A percentile compares a stretch with the other conserved stretches of the same genome.
phyloP scores from a whole-genome alignment of 148 eudicot genomes.

The Vaccinium corymbosum region DNA sequence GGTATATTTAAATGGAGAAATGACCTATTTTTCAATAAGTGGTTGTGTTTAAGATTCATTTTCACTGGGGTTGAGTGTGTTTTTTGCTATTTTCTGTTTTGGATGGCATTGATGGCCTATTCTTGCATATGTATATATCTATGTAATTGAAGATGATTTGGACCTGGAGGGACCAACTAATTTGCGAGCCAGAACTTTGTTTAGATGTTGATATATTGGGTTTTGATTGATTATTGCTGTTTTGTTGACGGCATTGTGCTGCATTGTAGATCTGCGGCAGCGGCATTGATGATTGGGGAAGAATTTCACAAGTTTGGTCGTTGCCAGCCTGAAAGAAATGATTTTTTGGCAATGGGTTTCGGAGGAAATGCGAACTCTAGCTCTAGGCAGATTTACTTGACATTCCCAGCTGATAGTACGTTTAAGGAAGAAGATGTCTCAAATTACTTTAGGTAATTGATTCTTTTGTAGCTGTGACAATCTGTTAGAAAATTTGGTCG shows the following conservation, averaged over 20 bases:
- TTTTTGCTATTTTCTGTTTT: neutral
- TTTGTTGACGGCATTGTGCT: slow-evolving; percentile 20
- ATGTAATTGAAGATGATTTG: neutral
- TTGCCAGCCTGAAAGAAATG: slow-evolving; percentile 50
- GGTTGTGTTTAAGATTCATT: neutral
- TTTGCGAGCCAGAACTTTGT: neutral
- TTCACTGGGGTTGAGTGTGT: neutral
- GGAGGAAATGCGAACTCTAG: slow-evolving; percentile 40
- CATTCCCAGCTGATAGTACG: slow-evolving; percentile 92
- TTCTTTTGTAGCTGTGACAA: neutral
- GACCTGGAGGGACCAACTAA: neutral
- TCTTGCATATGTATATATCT: neutral
- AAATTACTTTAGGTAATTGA: slow-evolving; percentile 64
- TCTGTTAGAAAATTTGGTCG: neutral
- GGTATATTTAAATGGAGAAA: neutral
- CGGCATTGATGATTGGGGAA: slow-evolving; percentile 71
- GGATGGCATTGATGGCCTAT: neutral
- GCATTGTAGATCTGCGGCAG: slow-evolving; percentile 65
- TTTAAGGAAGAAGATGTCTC: slow-evolving; percentile 95
- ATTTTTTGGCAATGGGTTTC: slow-evolving; percentile 50
- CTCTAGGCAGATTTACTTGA: slow-evolving; percentile 81
- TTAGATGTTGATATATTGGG: neutral
- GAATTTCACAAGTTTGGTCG: slow-evolving; percentile 58
- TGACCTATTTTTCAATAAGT: neutral
- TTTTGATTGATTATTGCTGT: neutral